These are phyloP conservation scores for Symbiodinium natans DNA, from an alignment of 73 alveolate species.

Conservation along the genomic window DNA sequence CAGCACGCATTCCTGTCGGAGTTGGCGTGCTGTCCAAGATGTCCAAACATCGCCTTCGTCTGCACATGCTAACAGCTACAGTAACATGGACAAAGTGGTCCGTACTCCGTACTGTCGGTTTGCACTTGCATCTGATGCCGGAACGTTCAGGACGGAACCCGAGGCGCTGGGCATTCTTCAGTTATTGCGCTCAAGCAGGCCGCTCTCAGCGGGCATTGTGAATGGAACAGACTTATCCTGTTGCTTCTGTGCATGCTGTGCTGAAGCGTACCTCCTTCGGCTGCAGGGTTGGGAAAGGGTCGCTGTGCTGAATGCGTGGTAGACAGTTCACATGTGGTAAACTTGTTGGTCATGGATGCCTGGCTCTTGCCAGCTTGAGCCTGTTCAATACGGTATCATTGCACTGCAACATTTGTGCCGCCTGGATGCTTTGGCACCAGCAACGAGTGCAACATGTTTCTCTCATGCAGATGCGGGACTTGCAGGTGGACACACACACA, in stretches of 20 bases:
- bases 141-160: not conserved
- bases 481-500: not conserved
- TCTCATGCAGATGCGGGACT: not conserved
- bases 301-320: not conserved
- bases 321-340: not conserved
- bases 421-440: too few species aligned
- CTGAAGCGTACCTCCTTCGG: not conserved
- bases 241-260: not conserved
- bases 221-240: not conserved
- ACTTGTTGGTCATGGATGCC: too few species aligned
- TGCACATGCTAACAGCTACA: too few species aligned
- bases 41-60: not conserved
- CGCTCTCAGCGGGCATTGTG: not conserved
- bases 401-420: too few species aligned
- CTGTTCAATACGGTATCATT: too few species aligned
- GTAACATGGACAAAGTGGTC: too few species aligned
- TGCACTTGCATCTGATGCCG: not conserved
- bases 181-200: not conserved
- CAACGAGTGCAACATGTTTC: too few species aligned
- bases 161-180: not conserved
- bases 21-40: slow-evolving; percentile 50
- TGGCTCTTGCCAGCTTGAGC: too few species aligned
- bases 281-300: not conserved
- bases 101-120: too few species aligned
- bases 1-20: slow-evolving; percentile 44